Evolutionary conservation across 108 stramenopile genomes (phyloP).

Genomic region (Nitzschia inconspicua): DNA sequence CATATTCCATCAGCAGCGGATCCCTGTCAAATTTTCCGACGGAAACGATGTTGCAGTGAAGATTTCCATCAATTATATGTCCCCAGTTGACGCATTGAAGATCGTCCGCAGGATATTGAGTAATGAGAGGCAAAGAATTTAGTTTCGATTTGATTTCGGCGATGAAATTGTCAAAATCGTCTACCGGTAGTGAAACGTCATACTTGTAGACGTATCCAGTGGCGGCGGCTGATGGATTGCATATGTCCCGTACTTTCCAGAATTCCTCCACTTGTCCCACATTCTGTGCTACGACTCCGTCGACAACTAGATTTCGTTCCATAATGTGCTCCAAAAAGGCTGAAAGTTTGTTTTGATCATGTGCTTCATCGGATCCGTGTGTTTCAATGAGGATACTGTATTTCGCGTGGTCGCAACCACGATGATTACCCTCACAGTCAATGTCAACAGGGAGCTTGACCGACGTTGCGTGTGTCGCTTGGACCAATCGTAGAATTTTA

Average conservation of each 20-base stretch:
- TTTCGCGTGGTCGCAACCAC: slow-evolving; percentile 23
- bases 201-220: slow-evolving; percentile 89
- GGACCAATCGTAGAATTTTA: slow-evolving; percentile 51
- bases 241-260: slow-evolving; percentile 78
- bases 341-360: slow-evolving; percentile 86
- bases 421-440: neutral
- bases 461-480: neutral
- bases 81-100: slow-evolving; percentile 60
- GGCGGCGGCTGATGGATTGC: slow-evolving; percentile 52
- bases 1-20: slow-evolving; percentile 17
- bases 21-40: slow-evolving; percentile 46
- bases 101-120: neutral
- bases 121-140: neutral
- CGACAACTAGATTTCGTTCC: slow-evolving; percentile 46
- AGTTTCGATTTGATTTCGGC: slow-evolving; percentile 46
- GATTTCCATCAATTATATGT: slow-evolving; percentile 93
- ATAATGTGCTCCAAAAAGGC: slow-evolving; percentile 64
- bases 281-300: slow-evolving; percentile 87
- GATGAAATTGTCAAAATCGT: slow-evolving; percentile 67
- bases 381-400: slow-evolving; percentile 89
- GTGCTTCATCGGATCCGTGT: slow-evolving; percentile 73
- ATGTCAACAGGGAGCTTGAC: slow-evolving; percentile 5
- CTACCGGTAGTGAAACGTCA: slow-evolving; percentile 86
- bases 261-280: slow-evolving; percentile 60
- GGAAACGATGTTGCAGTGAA: slow-evolving; percentile 90